Evolutionary conservation across 73 alveolate species (phyloP), one percentile per base, ranked within the genome.

Genomic region (Loxodes magnus): DNA sequence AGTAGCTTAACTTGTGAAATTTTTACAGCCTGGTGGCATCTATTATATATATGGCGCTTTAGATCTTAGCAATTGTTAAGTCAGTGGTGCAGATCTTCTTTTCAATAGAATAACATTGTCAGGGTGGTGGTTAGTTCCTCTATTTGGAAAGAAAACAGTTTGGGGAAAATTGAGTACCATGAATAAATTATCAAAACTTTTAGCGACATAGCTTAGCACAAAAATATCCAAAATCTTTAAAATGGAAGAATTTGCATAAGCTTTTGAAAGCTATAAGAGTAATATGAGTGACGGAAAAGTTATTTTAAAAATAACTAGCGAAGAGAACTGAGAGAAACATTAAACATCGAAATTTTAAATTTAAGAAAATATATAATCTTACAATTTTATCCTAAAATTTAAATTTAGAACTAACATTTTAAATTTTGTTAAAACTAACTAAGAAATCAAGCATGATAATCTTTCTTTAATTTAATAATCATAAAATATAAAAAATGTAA

Each of bases 1-100:
- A 51, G 79, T 14, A 67, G 51, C 4, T 16, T 20, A 7, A 66
- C 80, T 75, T 90, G 90, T 10, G 57, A 37, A 28, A 49, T 57
- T 9, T 50, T 67, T 1, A 43, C 79, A 2, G 62, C 58, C n/a
- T n/a, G n/a, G n/a, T n/a, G n/a, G n/a, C n/a, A n/a, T n/a, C n/a
- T n/a, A n/a, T 5, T 64, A 44, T 19, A 68, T 68, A 33, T 68
- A 68, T 68, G 82, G 82, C 24, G 16, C 25, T 10, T 46, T 68
- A 20, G 46, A 68, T 17, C 53, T 46, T 26, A 25, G 46, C 43
- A 15, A 16, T 54, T 30, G 33, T 12, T 31, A 61, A 39, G 61
- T 42, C 30, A 60, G 51, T 15, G 29, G 63, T 20, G 25, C 39
- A 44, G 71, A 66, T 42, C 46, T 68, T 38, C 65, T 61, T 21